Base-by-base conservation (phyloP, 2,329 filamentous ascomycete species). In the Zasmidium angulare region DNA sequence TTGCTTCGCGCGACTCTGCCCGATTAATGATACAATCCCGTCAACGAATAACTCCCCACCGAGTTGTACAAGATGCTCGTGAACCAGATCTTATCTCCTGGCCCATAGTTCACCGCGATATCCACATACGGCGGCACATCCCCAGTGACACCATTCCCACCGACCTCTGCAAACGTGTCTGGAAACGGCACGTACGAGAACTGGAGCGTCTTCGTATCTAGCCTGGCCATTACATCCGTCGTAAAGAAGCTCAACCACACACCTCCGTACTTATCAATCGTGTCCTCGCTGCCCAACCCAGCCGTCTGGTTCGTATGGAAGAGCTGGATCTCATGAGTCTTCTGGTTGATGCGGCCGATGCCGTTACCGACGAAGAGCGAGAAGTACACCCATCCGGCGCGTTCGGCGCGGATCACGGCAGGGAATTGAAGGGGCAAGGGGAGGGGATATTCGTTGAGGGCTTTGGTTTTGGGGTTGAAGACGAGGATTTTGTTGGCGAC, bases 341-440 rank as follows among this genome's bases (percentile, higher is more conserved):
- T 46, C 53, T 65, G 59, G 50, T 63, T 60, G 46, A 68, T 67
- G 21, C 65, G 56, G 10, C 65, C 63, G 19, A 66, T 55, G 43
- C 63, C 62, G 50, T 67, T 66, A 9, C 65, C 65, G 21, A 59
- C 53, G 29, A 66, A 66, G 1, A 63, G 56, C 23, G 63, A 56
- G 46, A 67, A 67, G 63, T 67, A 67, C 29, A 67, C 59, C 47
- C 59, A 66, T 2, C 65, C 65, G 26, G 64, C 49, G 12, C 57
- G 55, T 43, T 67, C 65, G 11, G 65, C 65, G 21, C 63, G 63
- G 23, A 64, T 64, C 22, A 67, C 65, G n/a, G 63, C 60, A 6
- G 65, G 65, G 23, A 59, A 54, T 26, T 65, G 64, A 6, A 61
- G 55, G 2, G 56, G 59, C 21, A 59, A 53, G 1, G 65, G 63